Base-by-base conservation (phyloP, 805 yeast species). In the Yamadazyma paraphyllophila region DNA sequence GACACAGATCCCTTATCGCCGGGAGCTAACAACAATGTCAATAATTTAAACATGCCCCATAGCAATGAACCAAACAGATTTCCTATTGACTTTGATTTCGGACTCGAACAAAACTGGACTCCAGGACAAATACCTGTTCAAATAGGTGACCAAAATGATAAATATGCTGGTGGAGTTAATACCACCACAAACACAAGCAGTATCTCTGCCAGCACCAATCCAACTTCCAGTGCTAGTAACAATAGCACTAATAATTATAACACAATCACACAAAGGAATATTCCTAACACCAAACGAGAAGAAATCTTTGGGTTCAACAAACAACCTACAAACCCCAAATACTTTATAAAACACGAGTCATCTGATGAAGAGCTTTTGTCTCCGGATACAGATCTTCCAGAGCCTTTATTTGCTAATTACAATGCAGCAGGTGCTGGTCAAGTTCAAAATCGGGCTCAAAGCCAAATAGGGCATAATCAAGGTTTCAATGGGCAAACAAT, bases 1-100 rank as follows among this genome's bases (percentile, higher is more conserved):
- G 40, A 25, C 4, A 11, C 11, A 7, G 38, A 36, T 17, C 38
- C 38, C 14, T 25, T 37, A 14, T 25, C 40, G 6, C 40, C 40
- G 7, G 11, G 32, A 10, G 7, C 31, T 20, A 29, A 29, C 31
- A 25, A 20, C 27, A 14, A 26, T 14, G 14, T 12, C 31, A 13
- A 37, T 15, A 26, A 26, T 14, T n/a, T 25, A 4, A 15, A 10
- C 24, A 20, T 20, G 12, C 24, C 6, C 24, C 3, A 20, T 20
- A 26, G 5, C 14, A 26, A 31, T 20, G 39, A 25, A 42, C 43
- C 25, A 9, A 37, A 13, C 38, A 36, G 46, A 26, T 29, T 45
- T 17, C 47, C 47, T 4, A 29, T 50, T 7, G 49, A 47, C 29
- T 47, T 50, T 34, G 51, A 50, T 32, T 50, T 50, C 30, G 53